Base-by-base conservation (phyloP, 345 rosid species). In the Toxicodendron radicans region DNA sequence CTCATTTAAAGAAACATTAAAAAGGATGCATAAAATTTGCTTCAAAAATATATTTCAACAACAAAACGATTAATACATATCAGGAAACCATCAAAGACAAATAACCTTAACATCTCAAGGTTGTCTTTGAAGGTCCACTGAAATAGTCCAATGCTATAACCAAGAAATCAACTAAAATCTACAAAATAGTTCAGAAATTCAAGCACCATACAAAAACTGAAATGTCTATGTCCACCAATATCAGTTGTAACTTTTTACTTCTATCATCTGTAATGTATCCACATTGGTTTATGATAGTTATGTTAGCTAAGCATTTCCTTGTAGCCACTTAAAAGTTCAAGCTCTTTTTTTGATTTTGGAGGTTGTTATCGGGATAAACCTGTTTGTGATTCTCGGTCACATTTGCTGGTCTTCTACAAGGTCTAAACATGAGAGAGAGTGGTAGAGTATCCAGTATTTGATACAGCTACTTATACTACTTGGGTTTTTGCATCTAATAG, bases 11-110 rank as follows among this genome's bases (percentile, higher is more conserved):
- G 43, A 58, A 51, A 24, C 38, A 30, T 30, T 48, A 24, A 64
- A 13, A 59, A 66, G 27, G 64, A 11, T 18, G 24, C 51, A 43
- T 4, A 17, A 73, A 69, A 43, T 61, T 74, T 52, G 20, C 35
- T 46, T 20, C 33, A 61, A 57, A 60, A 64, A 33, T 13, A 38
- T 27, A 75, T 60, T 62, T 32, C 13, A 30, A 35, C 53, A 61
- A 66, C 1, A 68, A 20, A 73, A 61, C 57, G 58, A 46, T 18
- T 20, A 12, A 21, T 32, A 35, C 10, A 48, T 7, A 32, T 43
- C 33, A 30, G 46, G 0, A 52, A 58, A 72, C 58, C 24, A 13
- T 72, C 32, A 23, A 32, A 62, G 38, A 8, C 18, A 62, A 11
- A 30, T 30, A 45, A 60, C 18, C 24, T 30, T 33, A 20, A 18